Conservation (phyloP, 192 early-diverging fungal genomes). For the Entomortierella parvispora region DNA sequence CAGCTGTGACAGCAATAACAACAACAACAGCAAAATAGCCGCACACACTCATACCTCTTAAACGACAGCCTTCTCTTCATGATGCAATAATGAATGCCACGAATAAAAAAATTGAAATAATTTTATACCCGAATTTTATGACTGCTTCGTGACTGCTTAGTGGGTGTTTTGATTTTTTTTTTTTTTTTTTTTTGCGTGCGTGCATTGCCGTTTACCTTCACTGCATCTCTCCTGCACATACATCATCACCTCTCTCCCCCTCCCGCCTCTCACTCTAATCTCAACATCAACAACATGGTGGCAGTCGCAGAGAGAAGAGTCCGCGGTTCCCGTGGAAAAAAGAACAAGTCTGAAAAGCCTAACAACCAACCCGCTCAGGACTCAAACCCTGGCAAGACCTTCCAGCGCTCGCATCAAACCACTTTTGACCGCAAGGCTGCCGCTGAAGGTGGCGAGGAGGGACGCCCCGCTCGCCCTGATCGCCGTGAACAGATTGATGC, state of each 20-base stretch:
- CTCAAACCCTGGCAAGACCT: constrained; percentile 36
- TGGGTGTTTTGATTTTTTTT: too few species aligned
- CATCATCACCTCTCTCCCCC: not conserved
- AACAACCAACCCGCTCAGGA: constrained; percentile 1
- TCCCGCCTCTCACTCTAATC: not conserved
- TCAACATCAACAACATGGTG: constrained; percentile 24
- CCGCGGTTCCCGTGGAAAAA: constrained; percentile 51
- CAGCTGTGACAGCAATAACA: too few species aligned
- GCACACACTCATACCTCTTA: too few species aligned
- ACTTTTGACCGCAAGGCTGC: constrained; percentile 29
- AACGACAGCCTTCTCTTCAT: too few species aligned
- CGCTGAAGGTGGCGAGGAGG: constrained; percentile 23
- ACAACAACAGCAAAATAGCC: too few species aligned
- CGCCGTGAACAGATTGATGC: constrained; percentile 33
- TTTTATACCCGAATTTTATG: too few species aligned
- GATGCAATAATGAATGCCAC: too few species aligned
- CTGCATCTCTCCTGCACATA: too few species aligned
- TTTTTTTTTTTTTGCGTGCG: constrained; percentile 2
- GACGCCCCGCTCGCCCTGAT: constrained; percentile 27
- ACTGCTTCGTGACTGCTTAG: too few species aligned
- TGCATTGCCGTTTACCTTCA: not conserved
- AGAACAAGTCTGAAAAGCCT: constrained; percentile 37
- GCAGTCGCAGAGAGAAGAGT: constrained; percentile 47
- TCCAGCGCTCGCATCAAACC: constrained; percentile 41
- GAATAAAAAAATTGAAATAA: too few species aligned